Evolutionary conservation across 176 grass and related monocot species (phyloP).

Genomic region (Paspalum vaginatum): DNA sequence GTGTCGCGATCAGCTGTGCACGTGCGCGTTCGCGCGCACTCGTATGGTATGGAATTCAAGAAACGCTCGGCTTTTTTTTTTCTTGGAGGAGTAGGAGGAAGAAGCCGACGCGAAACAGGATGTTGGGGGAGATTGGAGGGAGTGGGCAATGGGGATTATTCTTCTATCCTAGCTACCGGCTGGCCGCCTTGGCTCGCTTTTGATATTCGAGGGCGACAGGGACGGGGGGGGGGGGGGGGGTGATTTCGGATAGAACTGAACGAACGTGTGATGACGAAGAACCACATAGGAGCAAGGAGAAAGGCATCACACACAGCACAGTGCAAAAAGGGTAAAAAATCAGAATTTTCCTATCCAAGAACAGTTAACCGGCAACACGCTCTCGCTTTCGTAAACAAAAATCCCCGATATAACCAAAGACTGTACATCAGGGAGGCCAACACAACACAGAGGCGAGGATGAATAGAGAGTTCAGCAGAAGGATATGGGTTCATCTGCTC

Average conservation of each 20-base stretch:
- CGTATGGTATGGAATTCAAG: background rate
- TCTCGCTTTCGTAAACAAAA: background rate
- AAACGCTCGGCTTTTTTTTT: background rate
- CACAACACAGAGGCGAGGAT: background rate
- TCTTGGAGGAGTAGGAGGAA: background rate
- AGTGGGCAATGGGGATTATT: constrained; percentile 12
- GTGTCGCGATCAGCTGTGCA: background rate
- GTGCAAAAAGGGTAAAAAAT: constrained; percentile 7
- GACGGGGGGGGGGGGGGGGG: too few species aligned
- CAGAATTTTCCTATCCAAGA: constrained; percentile 19
- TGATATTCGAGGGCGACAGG: constrained; percentile 34
- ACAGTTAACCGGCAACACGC: background rate
- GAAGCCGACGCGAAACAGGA: constrained; percentile 11
- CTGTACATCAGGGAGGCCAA: background rate
- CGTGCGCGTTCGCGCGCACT: background rate
- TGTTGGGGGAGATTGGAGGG: constrained; percentile 31
- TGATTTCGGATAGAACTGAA: constrained; percentile 44
- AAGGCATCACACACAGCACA: background rate
- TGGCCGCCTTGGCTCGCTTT: constrained; percentile 5
- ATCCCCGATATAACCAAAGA: background rate
- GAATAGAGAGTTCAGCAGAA: background rate
- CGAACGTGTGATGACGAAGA: constrained; percentile 50
- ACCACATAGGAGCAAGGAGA: constrained; percentile 46
- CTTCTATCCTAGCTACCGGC: constrained; percentile 25
- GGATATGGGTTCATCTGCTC: background rate